Percentiles rank a stretch among this genome's conserved stretches.
Evolutionary conservation across 1,284 basidiomycete species (phyloP).

Genomic region (Wallemia hederae): DNA sequence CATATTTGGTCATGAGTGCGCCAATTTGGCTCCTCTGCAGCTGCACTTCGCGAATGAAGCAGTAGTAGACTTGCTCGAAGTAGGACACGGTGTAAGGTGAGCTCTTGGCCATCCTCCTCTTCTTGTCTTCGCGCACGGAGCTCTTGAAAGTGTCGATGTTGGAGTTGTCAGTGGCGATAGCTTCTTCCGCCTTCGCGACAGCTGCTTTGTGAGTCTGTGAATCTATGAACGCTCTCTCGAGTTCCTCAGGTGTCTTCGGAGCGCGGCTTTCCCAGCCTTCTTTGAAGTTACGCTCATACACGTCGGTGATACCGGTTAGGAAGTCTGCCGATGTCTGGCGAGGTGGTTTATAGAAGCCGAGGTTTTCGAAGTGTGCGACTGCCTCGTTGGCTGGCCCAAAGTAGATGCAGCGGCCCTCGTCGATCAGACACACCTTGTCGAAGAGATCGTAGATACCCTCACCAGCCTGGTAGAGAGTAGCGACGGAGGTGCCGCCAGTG

Average conservation of each 20-base stretch:
- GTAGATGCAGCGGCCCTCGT: conserved; percentile 24
- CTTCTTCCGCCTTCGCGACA: conserved; percentile 4
- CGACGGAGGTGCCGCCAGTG: conserved; percentile 9
- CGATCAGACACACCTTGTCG: conserved; percentile 22
- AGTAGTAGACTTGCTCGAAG: conserved; percentile 27
- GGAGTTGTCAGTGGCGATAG: conserved; percentile 1
- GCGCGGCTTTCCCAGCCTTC: conserved; percentile 32
- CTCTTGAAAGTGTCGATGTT: conserved; percentile 24
- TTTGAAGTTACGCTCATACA: conserved; percentile 35
- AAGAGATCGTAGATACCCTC: conserved; percentile 23
- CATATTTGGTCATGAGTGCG: conserved; percentile 3
- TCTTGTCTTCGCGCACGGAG: conserved; percentile 50
- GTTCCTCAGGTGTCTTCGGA: conserved; percentile 37
- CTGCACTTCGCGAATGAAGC: conserved; percentile 3
- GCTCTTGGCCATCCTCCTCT: conserved; percentile 48
- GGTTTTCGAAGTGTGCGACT: conserved; percentile 21
- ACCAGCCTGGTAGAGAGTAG: conserved; percentile 24
- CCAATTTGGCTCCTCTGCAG: conserved; percentile 4
- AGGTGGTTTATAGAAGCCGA: conserved; percentile 21
- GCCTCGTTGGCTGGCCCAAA: conserved; percentile 24
- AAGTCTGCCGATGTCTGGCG: conserved; percentile 23
- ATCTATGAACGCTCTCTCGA: conserved; percentile 33
- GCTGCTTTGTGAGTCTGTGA: neutral
- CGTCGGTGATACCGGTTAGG: conserved; percentile 19
- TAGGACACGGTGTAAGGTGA: conserved; percentile 66